Evolutionary conservation across 331 rosid genomes (phyloP).

Genomic region (Cydonia oblonga): DNA sequence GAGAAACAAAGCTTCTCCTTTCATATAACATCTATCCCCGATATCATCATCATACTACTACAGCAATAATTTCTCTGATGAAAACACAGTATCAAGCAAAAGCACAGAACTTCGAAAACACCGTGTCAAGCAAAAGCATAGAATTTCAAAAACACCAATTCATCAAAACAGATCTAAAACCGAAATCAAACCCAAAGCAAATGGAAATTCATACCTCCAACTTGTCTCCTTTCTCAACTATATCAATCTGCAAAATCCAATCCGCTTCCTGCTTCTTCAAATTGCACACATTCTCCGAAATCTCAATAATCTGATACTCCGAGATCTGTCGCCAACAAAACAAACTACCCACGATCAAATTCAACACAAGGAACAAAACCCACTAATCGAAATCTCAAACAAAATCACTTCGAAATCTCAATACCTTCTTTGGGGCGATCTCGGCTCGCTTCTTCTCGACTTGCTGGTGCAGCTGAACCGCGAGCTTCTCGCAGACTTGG

Average conservation of each 20-base stretch:
- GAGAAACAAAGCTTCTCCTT: neutral
- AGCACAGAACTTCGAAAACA: neutral
- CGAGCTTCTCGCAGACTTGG: conserved; percentile 80
- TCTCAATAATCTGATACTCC: conserved; percentile 77
- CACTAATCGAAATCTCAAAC: conserved; percentile 2
- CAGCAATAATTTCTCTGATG: neutral
- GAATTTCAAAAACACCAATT: neutral
- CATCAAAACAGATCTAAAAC: neutral
- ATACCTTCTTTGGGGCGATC: conserved; percentile 78
- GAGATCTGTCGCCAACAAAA: conserved; percentile 42
- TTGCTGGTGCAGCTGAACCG: conserved; percentile 45
- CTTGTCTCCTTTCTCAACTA: conserved; percentile 66
- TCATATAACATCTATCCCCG: too few species aligned
- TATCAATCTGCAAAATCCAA: conserved; percentile 80
- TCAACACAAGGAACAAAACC: neutral
- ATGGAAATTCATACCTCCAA: conserved; percentile 41
- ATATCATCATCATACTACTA: too few species aligned
- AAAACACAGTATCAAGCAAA: neutral
- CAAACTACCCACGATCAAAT: neutral
- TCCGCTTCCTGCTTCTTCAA: conserved; percentile 83
- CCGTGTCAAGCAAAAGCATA: neutral
- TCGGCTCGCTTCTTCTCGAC: conserved; percentile 55
- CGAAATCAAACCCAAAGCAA: conserved; percentile 2
- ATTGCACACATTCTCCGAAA: conserved; percentile 77
- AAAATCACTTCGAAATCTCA: neutral